Percentiles rank a stretch among this genome's conserved stretches.
phyloP scores from a whole-genome alignment of 441 rosid species.

The Croton laevigatus region DNA sequence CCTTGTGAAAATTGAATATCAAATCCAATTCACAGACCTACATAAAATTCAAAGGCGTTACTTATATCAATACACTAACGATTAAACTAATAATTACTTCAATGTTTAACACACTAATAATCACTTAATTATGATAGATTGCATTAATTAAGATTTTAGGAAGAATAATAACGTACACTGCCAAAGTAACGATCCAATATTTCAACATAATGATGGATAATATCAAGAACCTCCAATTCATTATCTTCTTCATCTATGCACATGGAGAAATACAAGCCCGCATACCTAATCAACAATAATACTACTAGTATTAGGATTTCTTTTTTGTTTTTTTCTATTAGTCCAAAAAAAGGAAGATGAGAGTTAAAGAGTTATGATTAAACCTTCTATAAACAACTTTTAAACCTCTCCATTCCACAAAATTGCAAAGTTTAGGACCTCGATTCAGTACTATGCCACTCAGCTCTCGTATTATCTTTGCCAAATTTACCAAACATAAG shows the following conservation, averaged over 20 bases:
- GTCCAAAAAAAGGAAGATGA: background rate
- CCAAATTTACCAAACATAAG: background rate
- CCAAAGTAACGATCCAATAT: slow-evolving; percentile 95
- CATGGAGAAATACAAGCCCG: slow-evolving; percentile 97
- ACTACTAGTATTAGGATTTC: background rate
- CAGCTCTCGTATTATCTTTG: slow-evolving; percentile 87
- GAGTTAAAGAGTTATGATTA: background rate
- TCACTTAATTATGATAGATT: background rate
- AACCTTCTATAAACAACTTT: slow-evolving; percentile 90
- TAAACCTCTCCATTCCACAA: slow-evolving; percentile 88
- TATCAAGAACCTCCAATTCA: slow-evolving; percentile 81
- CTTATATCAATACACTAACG: too few species aligned
- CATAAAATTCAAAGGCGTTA: too few species aligned
- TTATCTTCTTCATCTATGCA: slow-evolving; percentile 87
- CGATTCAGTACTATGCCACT: slow-evolving; percentile 67
- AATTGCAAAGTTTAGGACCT: slow-evolving; percentile 92
- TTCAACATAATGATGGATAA: slow-evolving; percentile 96
- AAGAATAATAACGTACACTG: slow-evolving; percentile 54
- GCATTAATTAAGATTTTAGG: background rate
- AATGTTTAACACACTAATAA: too few species aligned
- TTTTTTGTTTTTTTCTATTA: background rate
- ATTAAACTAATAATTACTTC: too few species aligned
- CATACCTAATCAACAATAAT: slow-evolving; percentile 50
- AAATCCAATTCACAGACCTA: slow-evolving; percentile 82
- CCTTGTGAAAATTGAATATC: slow-evolving; percentile 82